phyloP scores from a whole-genome alignment of 2,329 filamentous ascomycete genomes.

The Bipolaris sorokiniana region DNA sequence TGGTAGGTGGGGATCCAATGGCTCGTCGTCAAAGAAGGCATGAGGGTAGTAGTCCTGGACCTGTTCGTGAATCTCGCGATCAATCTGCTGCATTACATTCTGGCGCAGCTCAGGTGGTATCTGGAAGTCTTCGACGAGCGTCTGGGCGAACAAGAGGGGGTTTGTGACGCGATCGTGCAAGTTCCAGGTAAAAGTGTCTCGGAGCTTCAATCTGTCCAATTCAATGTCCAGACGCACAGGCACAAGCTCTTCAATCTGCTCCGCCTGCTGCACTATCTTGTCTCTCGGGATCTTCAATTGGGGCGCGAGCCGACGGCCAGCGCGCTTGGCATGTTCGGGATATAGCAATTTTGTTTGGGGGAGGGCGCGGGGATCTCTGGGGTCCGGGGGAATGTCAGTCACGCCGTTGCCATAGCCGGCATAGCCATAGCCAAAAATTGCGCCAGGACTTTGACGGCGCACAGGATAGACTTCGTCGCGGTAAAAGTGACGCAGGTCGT shows the following conservation, averaged over 20 bases:
- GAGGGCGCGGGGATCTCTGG: constrained; percentile 59
- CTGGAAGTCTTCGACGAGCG: constrained; percentile 83
- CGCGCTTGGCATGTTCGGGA: constrained; percentile 75
- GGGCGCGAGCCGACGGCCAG: constrained; percentile 76
- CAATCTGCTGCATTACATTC: constrained; percentile 68
- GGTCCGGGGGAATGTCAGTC: constrained; percentile 61
- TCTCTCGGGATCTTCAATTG: constrained; percentile 80
- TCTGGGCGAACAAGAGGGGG: constrained; percentile 82
- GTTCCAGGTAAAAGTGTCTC: constrained; percentile 99
- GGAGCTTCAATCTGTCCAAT: constrained; percentile 91
- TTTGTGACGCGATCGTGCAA: constrained; percentile 85
- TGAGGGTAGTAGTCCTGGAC: constrained; percentile 93
- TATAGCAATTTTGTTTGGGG: constrained; percentile 69
- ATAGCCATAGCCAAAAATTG: constrained; percentile 75
- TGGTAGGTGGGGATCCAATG: constrained; percentile 85
- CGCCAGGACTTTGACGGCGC: constrained; percentile 62
- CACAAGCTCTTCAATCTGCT: constrained; percentile 88
- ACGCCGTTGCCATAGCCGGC: constrained; percentile 86
- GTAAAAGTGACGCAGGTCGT: constrained; percentile 36
- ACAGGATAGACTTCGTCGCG: constrained; percentile 62
- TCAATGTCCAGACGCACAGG: constrained; percentile 92
- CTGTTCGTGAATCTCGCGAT: constrained; percentile 82
- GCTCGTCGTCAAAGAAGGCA: constrained; percentile 85
- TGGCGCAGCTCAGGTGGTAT: constrained; percentile 71
- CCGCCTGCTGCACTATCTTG: constrained; percentile 80